Conservation (phyloP, 148 eudicot genomes). For the Bassia scoparia region DNA sequence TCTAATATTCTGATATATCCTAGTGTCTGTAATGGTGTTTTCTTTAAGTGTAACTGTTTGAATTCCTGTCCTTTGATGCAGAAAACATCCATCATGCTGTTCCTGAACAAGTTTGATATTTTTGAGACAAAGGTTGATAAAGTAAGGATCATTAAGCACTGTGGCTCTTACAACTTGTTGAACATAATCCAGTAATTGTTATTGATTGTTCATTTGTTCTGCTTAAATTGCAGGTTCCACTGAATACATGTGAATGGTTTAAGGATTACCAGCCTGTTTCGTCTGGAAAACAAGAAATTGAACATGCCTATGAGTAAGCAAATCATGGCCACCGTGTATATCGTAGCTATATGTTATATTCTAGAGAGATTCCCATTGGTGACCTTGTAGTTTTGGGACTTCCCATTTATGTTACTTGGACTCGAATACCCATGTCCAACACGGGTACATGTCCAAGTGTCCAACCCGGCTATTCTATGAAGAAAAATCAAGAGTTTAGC, state of each 20-base stretch:
- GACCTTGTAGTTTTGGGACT: too few species aligned
- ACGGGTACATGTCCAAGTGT: too few species aligned
- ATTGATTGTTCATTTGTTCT: constrained; percentile 11
- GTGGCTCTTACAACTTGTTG: neutral
- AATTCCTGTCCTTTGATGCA: constrained; percentile 43
- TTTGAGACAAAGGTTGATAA: constrained; percentile 88
- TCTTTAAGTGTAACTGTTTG: constrained; percentile 1
- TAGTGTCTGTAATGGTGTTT: neutral
- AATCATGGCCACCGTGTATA: constrained; percentile 2
- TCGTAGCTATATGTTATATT: neutral
- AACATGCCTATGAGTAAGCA: constrained; percentile 96
- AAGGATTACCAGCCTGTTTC: constrained; percentile 87
- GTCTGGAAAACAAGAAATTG: constrained; percentile 88
- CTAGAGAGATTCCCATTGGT: too few species aligned
- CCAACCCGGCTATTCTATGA: too few species aligned
- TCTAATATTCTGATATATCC: constrained; percentile 1
- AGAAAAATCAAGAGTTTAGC: too few species aligned
- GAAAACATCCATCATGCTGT: constrained; percentile 95
- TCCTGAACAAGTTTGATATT: constrained; percentile 90
- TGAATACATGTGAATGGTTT: constrained; percentile 82
- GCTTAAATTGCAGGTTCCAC: constrained; percentile 59
- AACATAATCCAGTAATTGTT: neutral
- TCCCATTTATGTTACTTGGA: neutral
- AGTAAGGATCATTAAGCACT: constrained; percentile 43
- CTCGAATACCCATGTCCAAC: too few species aligned